These are phyloP conservation scores for Trichoderma endophyticum DNA, from an alignment of 2,329 filamentous ascomycete genomes.

Conservation along the genomic window DNA sequence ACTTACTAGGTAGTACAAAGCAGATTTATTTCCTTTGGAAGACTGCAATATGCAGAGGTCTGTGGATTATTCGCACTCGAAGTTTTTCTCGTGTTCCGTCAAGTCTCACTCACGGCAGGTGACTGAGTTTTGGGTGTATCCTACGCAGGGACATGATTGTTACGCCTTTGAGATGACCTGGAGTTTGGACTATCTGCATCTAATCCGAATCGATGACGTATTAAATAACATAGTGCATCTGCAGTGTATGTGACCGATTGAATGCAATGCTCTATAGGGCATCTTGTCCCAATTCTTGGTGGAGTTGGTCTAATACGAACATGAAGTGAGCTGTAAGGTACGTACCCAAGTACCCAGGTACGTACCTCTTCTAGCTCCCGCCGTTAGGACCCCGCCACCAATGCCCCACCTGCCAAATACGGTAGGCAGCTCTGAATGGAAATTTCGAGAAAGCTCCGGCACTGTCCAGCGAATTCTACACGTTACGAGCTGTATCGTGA, in stretches of 20 bases:
- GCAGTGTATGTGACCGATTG: not conserved
- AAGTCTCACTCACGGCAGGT: not conserved
- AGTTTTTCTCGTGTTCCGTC: not conserved
- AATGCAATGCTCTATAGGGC: not conserved
- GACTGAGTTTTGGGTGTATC: not conserved
- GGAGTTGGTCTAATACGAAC: not conserved
- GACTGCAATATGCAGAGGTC: not conserved
- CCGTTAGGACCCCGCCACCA: not conserved
- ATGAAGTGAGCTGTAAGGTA: not conserved
- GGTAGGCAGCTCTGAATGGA: not conserved
- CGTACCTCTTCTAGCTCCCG: not conserved
- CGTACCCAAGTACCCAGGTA: not conserved
- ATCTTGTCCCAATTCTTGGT: not conserved
- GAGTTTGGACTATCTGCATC: not conserved
- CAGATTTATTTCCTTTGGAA: rapidly evolving
- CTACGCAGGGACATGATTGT: not conserved
- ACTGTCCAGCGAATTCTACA: not conserved
- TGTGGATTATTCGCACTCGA: not conserved
- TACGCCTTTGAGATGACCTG: not conserved
- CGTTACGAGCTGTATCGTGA: not conserved
- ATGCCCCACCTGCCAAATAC: not conserved
- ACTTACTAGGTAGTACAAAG: rapidly evolving
- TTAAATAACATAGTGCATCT: not conserved
- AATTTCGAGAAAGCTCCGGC: not conserved
- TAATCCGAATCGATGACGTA: not conserved